These are phyloP conservation scores for Claviceps fusiformis DNA, from an alignment of 2,329 filamentous ascomycete species.

Conservation along the genomic window DNA sequence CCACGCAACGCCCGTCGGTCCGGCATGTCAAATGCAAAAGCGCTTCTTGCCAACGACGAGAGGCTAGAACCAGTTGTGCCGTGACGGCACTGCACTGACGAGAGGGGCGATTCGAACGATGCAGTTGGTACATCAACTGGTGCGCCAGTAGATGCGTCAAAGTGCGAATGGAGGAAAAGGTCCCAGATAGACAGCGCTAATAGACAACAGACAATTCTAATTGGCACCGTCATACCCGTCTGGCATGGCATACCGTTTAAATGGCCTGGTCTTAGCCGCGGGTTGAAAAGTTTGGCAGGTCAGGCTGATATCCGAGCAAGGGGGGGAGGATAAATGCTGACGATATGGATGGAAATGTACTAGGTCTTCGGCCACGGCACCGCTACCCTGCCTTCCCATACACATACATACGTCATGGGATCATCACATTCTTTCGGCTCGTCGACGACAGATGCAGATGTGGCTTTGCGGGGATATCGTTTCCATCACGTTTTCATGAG, in stretches of 20 bases:
- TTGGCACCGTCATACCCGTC: background rate
- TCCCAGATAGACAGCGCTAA: background rate
- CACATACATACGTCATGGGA: too few relatives aligned
- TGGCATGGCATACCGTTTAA: background rate
- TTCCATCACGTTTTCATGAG: too few relatives aligned
- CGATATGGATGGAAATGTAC: too few relatives aligned
- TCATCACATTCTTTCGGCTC: too few relatives aligned
- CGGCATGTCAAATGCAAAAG: background rate
- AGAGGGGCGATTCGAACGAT: background rate
- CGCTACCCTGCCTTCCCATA: too few relatives aligned
- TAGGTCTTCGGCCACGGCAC: background rate
- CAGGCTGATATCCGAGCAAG: background rate
- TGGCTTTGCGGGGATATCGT: too few relatives aligned
- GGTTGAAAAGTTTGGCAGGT: background rate
- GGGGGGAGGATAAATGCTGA: background rate
- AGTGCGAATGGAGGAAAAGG: background rate
- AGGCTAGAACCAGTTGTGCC: background rate
- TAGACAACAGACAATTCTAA: background rate
- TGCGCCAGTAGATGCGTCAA: background rate
- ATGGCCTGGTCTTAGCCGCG: background rate
- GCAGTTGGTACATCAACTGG: too few relatives aligned
- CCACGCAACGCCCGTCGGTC: background rate
- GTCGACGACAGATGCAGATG: too few relatives aligned
- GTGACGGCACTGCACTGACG: background rate
- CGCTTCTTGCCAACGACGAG: background rate